Base-by-base conservation (phyloP, 2,329 filamentous ascomycete species). In the Aspergillus japonicus region DNA sequence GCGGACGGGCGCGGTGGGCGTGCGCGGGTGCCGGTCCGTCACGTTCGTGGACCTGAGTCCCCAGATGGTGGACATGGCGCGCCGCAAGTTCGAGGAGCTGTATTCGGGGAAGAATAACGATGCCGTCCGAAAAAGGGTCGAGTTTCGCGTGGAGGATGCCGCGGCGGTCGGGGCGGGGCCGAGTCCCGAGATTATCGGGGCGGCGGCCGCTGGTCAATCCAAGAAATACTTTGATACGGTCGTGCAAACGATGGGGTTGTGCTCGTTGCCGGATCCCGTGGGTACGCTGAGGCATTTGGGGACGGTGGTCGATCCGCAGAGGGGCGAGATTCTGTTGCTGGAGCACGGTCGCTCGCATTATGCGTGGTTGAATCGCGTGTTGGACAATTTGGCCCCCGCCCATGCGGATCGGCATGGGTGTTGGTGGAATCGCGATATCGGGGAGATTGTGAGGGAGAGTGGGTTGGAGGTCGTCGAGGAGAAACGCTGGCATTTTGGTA, bases 361-460 rank as follows among this genome's bases (percentile, higher is more conserved):
- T 61, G 69, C 66, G 24, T 81, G 79, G 77, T 42, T 82, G 62
- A 82, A 83, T 68, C 68, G 69, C 4, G 71, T 81, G 12, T 66
- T 83, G 57, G 80, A 82, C 64, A 78, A 77, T 53, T 67, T 78
- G 57, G 81, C 81, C 2, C 71, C 78, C 4, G 71, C 75, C 44
- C 81, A 82, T 70, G 81, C 81, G 35, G 72, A 81, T 62, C 71
- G 75, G n/a, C 79, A 81, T 70, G 81, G 81, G 16, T 83, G 81
- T 67, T 83, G 81, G 80, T 82, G 78, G 75, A 83, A 83, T 68
- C 74, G 79, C 44, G 80, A 83, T 73, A 81, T 83, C 50, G 79
- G 77, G 35, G 70, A 73, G 57, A 77, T 82, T 63, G 74, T 82
- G n/a, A 65, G 69, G 56, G 71, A 79, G 58, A 81, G 79, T 65